These are phyloP conservation scores for Lineolata rhizophorae DNA, from an alignment of 495 filamentous ascomycete species.

Conservation along the genomic window DNA sequence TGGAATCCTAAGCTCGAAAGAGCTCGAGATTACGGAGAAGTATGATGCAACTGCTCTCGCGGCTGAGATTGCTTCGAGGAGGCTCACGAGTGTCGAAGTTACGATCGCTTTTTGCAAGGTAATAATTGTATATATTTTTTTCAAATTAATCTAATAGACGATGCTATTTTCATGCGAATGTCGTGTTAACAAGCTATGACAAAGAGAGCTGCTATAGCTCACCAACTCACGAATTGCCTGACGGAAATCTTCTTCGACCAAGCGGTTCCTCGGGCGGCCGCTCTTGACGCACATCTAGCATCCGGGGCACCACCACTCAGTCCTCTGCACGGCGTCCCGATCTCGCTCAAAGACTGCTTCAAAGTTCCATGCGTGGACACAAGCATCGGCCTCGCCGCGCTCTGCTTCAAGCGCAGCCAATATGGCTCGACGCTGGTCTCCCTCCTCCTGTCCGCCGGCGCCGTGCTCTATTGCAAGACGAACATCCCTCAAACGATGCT, in stretches of 20 bases:
- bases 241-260: constrained; percentile 20
- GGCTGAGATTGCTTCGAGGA: constrained; percentile 22
- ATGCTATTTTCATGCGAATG: too few relatives aligned
- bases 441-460: constrained; percentile 16
- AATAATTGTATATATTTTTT: neutral
- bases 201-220: constrained; percentile 19
- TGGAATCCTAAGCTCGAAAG: constrained; percentile 25
- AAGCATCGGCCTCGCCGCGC: constrained; percentile 14
- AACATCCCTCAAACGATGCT: constrained; percentile 23
- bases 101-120: constrained; percentile 39
- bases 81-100: constrained; percentile 30
- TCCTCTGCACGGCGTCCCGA: constrained; percentile 20
- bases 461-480: constrained; percentile 24
- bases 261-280: constrained; percentile 14
- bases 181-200: too few relatives aligned
- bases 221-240: constrained; percentile 21
- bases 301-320: constrained; percentile 14
- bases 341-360: constrained; percentile 21
- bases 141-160: neutral
- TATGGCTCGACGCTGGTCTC: constrained; percentile 14
- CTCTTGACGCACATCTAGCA: constrained; percentile 15
- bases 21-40: constrained; percentile 36
- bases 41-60: constrained; percentile 29
- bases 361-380: constrained; percentile 17
- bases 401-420: constrained; percentile 14